Evolutionary conservation across 768 basidiomycete species (phyloP).

Genomic region (Amanita subjunquillea): DNA sequence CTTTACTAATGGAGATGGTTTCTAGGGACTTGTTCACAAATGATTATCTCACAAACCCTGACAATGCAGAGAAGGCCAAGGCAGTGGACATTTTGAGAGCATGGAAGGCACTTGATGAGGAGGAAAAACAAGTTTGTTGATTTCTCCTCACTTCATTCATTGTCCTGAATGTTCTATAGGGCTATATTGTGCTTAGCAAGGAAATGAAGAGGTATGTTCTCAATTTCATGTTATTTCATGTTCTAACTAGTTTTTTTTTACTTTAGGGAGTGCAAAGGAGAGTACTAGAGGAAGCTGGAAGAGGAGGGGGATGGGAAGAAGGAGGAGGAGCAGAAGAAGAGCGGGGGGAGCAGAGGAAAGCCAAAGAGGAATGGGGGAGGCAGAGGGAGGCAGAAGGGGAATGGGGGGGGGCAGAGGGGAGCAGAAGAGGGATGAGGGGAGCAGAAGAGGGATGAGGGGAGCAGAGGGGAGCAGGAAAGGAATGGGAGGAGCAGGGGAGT

Average conservation of each 20-base stretch:
- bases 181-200: not conserved
- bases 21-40: slow-evolving; percentile 1
- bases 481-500: not conserved
- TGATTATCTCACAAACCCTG: not conserved
- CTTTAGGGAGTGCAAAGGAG: slow-evolving; percentile 1
- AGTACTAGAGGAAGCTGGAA: not conserved
- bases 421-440: not conserved
- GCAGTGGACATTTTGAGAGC: not conserved
- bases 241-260: not conserved
- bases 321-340: not conserved
- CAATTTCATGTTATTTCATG: slow-evolving; percentile 1
- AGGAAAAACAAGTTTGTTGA: not conserved
- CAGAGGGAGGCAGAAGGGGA: no score
- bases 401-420: not conserved
- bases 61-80: not conserved
- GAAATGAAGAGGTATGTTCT: slow-evolving; percentile 1
- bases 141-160: not conserved
- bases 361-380: not conserved
- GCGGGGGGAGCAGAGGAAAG: not conserved
- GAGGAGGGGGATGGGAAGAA: not conserved
- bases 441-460: no score
- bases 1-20: slow-evolving; percentile 1
- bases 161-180: not conserved
- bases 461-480: not conserved
- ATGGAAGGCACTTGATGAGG: not conserved